Evolutionary conservation across 805 yeast genomes (phyloP).

Genomic region (Yarrowia sp.): DNA sequence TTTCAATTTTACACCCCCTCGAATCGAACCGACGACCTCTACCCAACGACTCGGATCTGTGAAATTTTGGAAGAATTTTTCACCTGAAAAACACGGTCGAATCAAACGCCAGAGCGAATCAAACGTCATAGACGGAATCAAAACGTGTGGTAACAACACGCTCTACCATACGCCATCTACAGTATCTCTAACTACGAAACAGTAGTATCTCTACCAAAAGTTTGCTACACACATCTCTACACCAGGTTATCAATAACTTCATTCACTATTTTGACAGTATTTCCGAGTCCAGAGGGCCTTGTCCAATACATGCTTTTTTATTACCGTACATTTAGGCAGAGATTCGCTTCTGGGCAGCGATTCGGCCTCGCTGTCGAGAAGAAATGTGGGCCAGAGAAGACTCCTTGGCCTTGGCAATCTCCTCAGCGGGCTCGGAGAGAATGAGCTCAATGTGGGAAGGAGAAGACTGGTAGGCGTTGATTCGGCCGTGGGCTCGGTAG

Average conservation of each 20-base stretch:
- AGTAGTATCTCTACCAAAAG: too few species aligned
- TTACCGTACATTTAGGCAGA: slow-evolving; percentile 11
- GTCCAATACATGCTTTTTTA: slow-evolving; percentile 3
- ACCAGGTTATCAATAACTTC: neutral
- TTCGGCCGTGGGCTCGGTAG: slow-evolving; percentile 99
- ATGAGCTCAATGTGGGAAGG: slow-evolving; percentile 99
- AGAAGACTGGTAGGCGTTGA: slow-evolving; percentile 97
- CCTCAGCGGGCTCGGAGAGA: slow-evolving; percentile 92
- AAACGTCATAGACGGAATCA: too few species aligned
- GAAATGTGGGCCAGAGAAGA: slow-evolving; percentile 64
- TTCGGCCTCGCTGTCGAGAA: slow-evolving; percentile 90
- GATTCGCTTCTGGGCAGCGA: slow-evolving; percentile 70
- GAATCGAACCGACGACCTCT: too few species aligned
- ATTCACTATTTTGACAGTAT: slow-evolving; percentile 4
- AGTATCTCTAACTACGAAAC: too few species aligned
- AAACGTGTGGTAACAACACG: too few species aligned
- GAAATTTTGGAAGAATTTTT: too few species aligned
- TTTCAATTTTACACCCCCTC: too few species aligned
- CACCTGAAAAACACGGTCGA: too few species aligned
- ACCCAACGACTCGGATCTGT: too few species aligned
- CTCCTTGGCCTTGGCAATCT: slow-evolving; percentile 86
- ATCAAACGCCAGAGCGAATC: too few species aligned
- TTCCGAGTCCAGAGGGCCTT: neutral
- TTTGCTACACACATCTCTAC: neutral
- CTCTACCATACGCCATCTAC: too few species aligned